These are phyloP conservation scores for Graphiopsis chlorocephala DNA, from an alignment of 2,329 filamentous ascomycete species.

Conservation along the genomic window DNA sequence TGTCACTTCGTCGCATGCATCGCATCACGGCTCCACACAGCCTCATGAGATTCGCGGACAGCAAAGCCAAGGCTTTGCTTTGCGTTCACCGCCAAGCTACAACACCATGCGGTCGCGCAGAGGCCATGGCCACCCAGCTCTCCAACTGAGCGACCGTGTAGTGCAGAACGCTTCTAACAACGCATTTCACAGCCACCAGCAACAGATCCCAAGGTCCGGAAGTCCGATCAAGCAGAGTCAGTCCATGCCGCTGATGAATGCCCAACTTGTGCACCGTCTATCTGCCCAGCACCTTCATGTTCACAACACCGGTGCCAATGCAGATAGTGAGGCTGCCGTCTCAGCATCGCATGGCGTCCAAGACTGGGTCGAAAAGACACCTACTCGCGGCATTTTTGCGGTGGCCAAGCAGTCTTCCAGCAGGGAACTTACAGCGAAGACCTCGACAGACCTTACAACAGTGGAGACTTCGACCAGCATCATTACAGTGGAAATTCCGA, in stretches of 20 bases:
- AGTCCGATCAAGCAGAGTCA: slow-evolving; percentile 10
- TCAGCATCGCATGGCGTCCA: neutral
- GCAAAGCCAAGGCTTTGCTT: neutral
- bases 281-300: neutral
- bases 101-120: neutral
- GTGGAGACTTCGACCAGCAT: no score
- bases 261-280: neutral
- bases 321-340: neutral
- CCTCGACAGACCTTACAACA: no score
- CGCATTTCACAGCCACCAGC: neutral
- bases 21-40: neutral
- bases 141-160: neutral
- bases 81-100: neutral
- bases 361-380: neutral
- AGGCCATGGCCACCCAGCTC: neutral
- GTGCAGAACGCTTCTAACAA: neutral
- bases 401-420: neutral
- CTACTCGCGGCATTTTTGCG: neutral
- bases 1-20: neutral
- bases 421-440: neutral
- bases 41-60: neutral
- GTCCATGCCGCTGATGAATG: slow-evolving; percentile 3
- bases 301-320: neutral
- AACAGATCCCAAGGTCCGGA: neutral
- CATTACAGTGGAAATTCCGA: no score